phyloP scores from a whole-genome alignment of 2,329 filamentous ascomycete genomes.

The Phoma herbarum region DNA sequence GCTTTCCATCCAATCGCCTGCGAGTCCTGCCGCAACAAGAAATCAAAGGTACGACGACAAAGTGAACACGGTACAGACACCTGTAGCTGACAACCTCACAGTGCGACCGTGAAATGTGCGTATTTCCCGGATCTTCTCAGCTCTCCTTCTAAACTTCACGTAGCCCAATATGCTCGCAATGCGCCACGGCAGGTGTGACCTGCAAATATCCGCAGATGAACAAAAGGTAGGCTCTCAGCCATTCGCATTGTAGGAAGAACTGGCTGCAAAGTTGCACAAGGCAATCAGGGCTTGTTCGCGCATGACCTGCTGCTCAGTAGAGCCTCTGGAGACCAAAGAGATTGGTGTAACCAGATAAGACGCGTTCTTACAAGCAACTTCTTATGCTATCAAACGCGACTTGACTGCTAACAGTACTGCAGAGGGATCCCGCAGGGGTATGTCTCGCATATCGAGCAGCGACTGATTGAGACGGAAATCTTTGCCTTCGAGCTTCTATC shows the following conservation, averaged over 20 bases:
- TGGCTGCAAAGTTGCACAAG: background rate
- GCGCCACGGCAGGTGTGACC: constrained; percentile 12
- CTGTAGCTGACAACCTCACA: constrained; percentile 14
- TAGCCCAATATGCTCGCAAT: constrained; percentile 33
- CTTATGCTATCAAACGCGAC: background rate
- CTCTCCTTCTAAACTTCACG: background rate
- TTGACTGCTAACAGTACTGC: background rate
- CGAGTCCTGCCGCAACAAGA: constrained; percentile 38
- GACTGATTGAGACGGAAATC: constrained; percentile 34
- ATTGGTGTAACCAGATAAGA: background rate
- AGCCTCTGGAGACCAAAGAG: background rate
- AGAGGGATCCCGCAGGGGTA: constrained; percentile 39
- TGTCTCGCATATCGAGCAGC: constrained; percentile 33
- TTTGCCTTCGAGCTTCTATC: constrained; percentile 31
- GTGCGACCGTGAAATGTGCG: constrained; percentile 33
- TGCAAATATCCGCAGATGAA: constrained; percentile 35
- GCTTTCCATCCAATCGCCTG: constrained; percentile 35
- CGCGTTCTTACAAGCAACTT: background rate
- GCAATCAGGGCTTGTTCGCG: background rate
- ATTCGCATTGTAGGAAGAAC: background rate
- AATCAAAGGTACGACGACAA: constrained; percentile 34
- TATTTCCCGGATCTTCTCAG: background rate
- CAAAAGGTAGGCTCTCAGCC: constrained; percentile 26
- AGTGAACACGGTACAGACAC: background rate
- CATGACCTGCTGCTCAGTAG: background rate